Base-by-base conservation (phyloP, 2,329 filamentous ascomycete species). In the Aspergillus fumigatiaffinis region DNA sequence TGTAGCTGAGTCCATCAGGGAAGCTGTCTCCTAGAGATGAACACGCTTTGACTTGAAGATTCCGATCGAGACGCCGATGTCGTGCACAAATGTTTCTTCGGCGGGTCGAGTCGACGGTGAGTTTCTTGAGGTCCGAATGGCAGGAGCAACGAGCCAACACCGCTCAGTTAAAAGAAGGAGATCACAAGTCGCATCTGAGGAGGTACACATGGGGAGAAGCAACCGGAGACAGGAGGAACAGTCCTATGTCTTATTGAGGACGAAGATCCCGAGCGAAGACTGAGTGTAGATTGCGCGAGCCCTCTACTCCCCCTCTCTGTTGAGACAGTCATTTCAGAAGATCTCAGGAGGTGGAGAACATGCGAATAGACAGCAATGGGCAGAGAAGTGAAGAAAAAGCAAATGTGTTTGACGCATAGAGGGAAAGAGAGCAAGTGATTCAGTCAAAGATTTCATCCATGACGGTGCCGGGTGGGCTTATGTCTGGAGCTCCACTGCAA, bases 261-360 rank as follows among this genome's bases (percentile, higher is more conserved):
- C 42, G 48, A 26, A 26, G 38, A 59, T 53, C 12, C 25, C 29
- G 41, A 42, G n/a, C 53, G 55, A 49, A 42, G 35, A 23, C n/a
- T 21, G 44, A 41, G 50, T 56, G 53, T 21, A 53, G 46, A 26
- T n/a, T 41, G 26, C 44, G 20, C 3, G 2, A 23, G 5, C 10
- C 44, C 21, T 47, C 25, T 12, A 12, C 48, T 58, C 54, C 35
- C 38, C 29, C 28, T 32, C 38, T 21, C 17, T 29, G 49, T 55
- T 60, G 60, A 60, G 57, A 59, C 62, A 58, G 48, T 52, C 50
- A 48, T 35, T 58, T 53, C 21, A 47, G 23, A 47, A 23, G 6
- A 23, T 25, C 44, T 47, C 23, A 47, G 14, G 21, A 47, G 44
- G 23, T 23, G 21, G 44, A 23, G 26, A 51, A n/a, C 3, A 38